phyloP scores from a whole-genome alignment of 2,329 filamentous ascomycete genomes.

The Periconia digitata region DNA sequence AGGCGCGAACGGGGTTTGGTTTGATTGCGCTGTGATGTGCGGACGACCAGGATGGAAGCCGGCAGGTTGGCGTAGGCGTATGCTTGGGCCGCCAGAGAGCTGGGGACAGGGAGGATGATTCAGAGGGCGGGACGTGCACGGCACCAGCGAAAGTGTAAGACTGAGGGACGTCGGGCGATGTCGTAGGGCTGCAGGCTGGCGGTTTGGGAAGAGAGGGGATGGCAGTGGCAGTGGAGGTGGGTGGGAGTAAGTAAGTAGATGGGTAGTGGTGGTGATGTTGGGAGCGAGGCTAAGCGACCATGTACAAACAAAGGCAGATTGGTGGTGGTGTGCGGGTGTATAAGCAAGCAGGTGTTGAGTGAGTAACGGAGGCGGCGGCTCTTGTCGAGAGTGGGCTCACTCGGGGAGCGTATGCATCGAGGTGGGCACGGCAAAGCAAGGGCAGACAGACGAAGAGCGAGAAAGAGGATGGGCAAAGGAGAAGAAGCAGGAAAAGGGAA shows the following conservation, averaged over 20 bases:
- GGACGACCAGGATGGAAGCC: slow-evolving; percentile 20
- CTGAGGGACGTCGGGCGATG: background rate
- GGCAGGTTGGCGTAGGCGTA: slow-evolving; percentile 21
- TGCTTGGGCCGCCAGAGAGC: slow-evolving; percentile 10
- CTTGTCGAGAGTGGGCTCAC: too few relatives aligned
- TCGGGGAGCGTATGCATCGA: too few relatives aligned
- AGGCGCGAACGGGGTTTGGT: slow-evolving; percentile 2
- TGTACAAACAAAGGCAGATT: too few relatives aligned
- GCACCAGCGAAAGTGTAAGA: slow-evolving; percentile 3
- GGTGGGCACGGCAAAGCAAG: too few relatives aligned
- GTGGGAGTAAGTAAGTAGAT: too few relatives aligned
- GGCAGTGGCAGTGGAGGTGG: background rate
- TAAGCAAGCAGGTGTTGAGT: too few relatives aligned
- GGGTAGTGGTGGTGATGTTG: background rate
- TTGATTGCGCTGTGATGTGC: slow-evolving; percentile 13
- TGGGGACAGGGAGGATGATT: slow-evolving; percentile 16
- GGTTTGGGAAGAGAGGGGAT: background rate
- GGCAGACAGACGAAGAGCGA: too few relatives aligned
- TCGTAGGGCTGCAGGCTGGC: slow-evolving; percentile 13
- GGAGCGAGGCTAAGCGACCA: too few relatives aligned
- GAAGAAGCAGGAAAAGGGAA: too few relatives aligned
- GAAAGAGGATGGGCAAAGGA: too few relatives aligned
- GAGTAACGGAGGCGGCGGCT: too few relatives aligned
- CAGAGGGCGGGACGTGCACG: slow-evolving; percentile 12
- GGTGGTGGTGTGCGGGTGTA: too few relatives aligned